A percentile compares a stretch with the other conserved stretches of the same genome.
Evolutionary conservation across 2,329 filamentous ascomycete genomes (phyloP).

Genomic region (Diplocarpon mali): DNA sequence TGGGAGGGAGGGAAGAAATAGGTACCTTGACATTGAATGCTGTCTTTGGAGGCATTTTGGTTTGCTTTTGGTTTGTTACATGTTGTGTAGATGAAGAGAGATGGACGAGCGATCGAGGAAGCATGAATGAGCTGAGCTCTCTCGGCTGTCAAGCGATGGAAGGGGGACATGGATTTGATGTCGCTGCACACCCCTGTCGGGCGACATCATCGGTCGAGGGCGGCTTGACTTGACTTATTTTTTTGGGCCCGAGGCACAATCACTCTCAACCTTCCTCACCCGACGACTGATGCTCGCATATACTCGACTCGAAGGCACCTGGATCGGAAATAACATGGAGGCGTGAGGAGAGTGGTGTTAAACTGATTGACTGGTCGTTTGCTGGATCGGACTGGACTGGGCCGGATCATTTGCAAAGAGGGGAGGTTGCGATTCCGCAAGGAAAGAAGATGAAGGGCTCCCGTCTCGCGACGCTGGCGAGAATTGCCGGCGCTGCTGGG

Average conservation of each 20-base stretch:
- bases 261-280: not conserved
- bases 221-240: not conserved
- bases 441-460: constrained; percentile 19
- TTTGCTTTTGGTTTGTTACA: no score
- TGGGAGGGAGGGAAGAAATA: not conserved
- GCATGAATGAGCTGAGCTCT: no score
- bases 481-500: not conserved
- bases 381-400: no score
- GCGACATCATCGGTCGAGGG: constrained; percentile 6
- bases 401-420: no score
- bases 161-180: not conserved
- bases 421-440: no score
- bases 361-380: no score
- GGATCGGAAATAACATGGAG: not conserved
- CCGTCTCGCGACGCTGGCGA: constrained; percentile 14
- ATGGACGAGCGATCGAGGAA: no score
- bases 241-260: not conserved
- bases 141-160: no score
- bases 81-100: no score
- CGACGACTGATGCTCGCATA: not conserved
- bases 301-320: not conserved
- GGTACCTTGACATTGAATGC: constrained; percentile 1
- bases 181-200: not conserved
- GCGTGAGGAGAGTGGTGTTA: not conserved
- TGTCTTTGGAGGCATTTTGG: no score